A percentile compares a stretch with the other conserved stretches of the same genome.
Evolutionary conservation across 768 basidiomycete genomes (phyloP).

Genomic region (Agaricus sinodeliciosus): DNA sequence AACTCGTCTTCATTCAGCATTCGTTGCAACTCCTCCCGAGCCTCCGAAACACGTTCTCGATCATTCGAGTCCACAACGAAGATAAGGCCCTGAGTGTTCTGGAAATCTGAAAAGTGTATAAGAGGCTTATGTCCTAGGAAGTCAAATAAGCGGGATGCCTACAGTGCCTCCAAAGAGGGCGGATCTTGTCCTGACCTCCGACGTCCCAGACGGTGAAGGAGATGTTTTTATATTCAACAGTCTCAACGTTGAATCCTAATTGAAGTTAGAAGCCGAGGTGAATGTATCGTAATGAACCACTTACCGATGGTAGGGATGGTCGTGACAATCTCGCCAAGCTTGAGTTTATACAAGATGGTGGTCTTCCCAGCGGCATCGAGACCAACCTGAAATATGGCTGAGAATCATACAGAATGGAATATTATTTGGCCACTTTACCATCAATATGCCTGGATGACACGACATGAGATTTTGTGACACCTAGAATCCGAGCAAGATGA

Average conservation of each 20-base stretch:
- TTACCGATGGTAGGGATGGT: conserved; percentile 99
- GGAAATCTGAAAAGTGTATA: conserved; percentile 73
- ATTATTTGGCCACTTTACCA: conserved; percentile 45
- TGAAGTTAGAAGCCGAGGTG: conserved; percentile 16
- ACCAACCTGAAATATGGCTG: conserved; percentile 62
- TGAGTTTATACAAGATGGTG: conserved; percentile 98
- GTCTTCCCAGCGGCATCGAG: conserved; percentile 99
- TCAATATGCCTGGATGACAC: conserved; percentile 78
- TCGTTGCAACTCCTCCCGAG: conserved; percentile 97
- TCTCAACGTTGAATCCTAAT: conserved; percentile 98
- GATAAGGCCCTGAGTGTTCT: conserved; percentile 99
- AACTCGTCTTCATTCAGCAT: conserved; percentile 99
- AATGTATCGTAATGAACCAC: conserved; percentile 22
- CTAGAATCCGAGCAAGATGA: conserved; percentile 21
- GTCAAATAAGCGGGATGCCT: conserved; percentile 29
- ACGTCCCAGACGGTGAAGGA: conserved; percentile 99
- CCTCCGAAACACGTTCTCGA: conserved; percentile 98
- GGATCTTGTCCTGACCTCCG: conserved; percentile 99
- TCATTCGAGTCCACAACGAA: conserved; percentile 99
- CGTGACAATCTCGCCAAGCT: conserved; percentile 99
- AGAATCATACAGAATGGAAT: conserved; percentile 14
- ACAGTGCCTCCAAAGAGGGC: conserved; percentile 99
- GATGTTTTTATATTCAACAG: conserved; percentile 99
- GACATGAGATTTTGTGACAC: conserved; percentile 23
- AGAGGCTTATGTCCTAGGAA: conserved; percentile 1